phyloP scores from a whole-genome alignment of 495 filamentous ascomycete species.

The Elaphomyces granulatus region DNA sequence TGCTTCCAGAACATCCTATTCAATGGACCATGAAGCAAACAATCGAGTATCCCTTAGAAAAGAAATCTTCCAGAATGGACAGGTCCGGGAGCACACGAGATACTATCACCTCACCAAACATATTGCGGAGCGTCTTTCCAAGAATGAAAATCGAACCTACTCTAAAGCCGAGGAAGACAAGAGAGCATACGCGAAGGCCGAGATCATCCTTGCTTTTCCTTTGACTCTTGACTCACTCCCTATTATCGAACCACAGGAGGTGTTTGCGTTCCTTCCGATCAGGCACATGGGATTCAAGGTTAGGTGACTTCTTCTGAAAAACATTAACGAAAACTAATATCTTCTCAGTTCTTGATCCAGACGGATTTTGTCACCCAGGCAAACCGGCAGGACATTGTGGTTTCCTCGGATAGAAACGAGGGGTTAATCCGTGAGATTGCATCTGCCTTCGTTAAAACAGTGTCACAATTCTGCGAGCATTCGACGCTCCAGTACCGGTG shows the following conservation, averaged over 20 bases:
- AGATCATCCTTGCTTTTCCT: constrained; percentile 12
- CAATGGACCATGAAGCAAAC: background rate
- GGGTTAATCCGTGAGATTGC: constrained; percentile 7
- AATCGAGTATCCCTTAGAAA: constrained; percentile 4
- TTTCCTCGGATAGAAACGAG: no score
- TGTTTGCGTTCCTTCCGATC: constrained; percentile 13
- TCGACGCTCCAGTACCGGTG: background rate
- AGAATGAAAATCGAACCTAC: constrained; percentile 18
- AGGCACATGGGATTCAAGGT: constrained; percentile 11
- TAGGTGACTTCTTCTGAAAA: background rate
- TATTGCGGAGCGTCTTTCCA: constrained; percentile 10
- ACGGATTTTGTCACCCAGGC: constrained; percentile 11
- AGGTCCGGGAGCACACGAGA: background rate
- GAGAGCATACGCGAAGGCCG: constrained; percentile 7
- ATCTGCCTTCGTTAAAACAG: constrained; percentile 7
- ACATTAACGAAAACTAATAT: constrained; percentile 1
- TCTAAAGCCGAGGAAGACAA: constrained; percentile 7
- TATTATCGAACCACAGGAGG: constrained; percentile 5
- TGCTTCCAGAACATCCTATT: constrained; percentile 4
- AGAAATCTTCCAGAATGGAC: background rate
- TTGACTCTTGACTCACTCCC: background rate
- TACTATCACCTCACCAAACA: constrained; percentile 14
- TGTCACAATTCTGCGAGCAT: constrained; percentile 6
- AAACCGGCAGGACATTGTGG: constrained; percentile 11
- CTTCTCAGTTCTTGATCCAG: constrained; percentile 10